Evolutionary conservation across 108 stramenopile species (phyloP).

Genomic region (Pseudonitzschia delicatissima): DNA sequence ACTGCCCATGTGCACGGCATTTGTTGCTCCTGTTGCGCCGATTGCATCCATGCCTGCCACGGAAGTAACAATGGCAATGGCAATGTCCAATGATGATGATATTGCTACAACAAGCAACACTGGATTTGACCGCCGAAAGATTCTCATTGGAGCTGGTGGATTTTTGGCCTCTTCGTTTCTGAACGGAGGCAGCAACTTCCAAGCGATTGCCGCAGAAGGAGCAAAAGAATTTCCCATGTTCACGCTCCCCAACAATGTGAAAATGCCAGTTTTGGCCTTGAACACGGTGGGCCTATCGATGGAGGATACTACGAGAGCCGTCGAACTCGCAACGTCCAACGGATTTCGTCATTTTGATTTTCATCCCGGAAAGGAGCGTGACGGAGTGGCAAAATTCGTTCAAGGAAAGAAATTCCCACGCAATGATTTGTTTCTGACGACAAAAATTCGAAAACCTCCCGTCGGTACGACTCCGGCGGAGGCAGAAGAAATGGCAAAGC

Average conservation of each 20-base stretch:
- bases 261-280: conserved; percentile 49
- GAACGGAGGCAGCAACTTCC: neutral
- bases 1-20: too few species aligned
- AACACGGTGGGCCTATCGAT: conserved; percentile 50
- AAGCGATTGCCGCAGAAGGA: neutral
- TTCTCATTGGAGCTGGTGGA: neutral
- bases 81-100: too few species aligned
- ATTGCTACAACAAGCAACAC: too few species aligned
- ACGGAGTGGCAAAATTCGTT: conserved; percentile 44
- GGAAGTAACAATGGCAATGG: too few species aligned
- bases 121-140: neutral
- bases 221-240: conserved; percentile 32
- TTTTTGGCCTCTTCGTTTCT: neutral
- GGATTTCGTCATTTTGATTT: conserved; percentile 57
- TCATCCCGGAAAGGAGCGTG: conserved; percentile 55
- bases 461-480: conserved; percentile 45
- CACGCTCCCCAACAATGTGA: conserved; percentile 32
- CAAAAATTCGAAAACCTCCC: conserved; percentile 54
- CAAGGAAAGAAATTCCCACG: conserved; percentile 3
- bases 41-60: too few species aligned
- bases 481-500: conserved; percentile 29
- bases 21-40: too few species aligned
- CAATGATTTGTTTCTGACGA: conserved; percentile 40
- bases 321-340: conserved; percentile 17
- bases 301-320: conserved; percentile 38